Percentiles rank a stretch among this genome's conserved stretches.
These are phyloP conservation scores for Candida montana DNA, from an alignment of 805 yeast species.

Conservation along the genomic window DNA sequence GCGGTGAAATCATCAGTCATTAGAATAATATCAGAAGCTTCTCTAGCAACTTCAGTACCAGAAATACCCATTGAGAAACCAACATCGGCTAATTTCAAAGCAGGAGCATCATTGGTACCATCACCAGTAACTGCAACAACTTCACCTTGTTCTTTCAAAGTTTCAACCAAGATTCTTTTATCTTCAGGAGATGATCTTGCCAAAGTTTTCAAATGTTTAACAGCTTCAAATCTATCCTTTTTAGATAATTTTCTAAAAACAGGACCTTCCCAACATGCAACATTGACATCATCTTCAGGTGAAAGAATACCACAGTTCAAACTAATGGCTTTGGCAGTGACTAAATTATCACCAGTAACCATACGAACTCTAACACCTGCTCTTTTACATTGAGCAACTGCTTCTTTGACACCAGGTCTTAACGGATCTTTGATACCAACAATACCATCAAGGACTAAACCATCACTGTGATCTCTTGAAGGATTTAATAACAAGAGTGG, in stretches of 20 bases:
- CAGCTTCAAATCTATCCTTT: constrained; percentile 49
- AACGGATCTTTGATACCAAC: constrained; percentile 96
- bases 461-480: constrained; percentile 25
- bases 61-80: constrained; percentile 99
- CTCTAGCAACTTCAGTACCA: constrained; percentile 98
- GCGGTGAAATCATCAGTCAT: constrained; percentile 94
- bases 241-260: constrained; percentile 63
- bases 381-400: constrained; percentile 75
- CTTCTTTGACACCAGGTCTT: constrained; percentile 83
- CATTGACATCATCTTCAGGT: constrained; percentile 46
- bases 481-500: constrained; percentile 37
- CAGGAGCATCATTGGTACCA: constrained; percentile 99
- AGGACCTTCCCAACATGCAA: constrained; percentile 90
- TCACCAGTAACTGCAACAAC: constrained; percentile 99
- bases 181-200: constrained; percentile 98
- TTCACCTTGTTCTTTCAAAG: constrained; percentile 74
- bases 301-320: constrained; percentile 68
- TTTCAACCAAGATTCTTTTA: constrained; percentile 79
- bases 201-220: constrained; percentile 75
- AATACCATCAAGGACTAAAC: constrained; percentile 59
- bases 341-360: constrained; percentile 96
- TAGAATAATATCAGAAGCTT: constrained; percentile 87
- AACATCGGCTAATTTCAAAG: constrained; percentile 91
- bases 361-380: constrained; percentile 96
- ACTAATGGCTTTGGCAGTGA: constrained; percentile 91